Percentiles rank a stretch among this genome's conserved stretches.
Evolutionary conservation across 352 stramenopile genomes (phyloP).

Genomic region (Phytophthora sojae): DNA sequence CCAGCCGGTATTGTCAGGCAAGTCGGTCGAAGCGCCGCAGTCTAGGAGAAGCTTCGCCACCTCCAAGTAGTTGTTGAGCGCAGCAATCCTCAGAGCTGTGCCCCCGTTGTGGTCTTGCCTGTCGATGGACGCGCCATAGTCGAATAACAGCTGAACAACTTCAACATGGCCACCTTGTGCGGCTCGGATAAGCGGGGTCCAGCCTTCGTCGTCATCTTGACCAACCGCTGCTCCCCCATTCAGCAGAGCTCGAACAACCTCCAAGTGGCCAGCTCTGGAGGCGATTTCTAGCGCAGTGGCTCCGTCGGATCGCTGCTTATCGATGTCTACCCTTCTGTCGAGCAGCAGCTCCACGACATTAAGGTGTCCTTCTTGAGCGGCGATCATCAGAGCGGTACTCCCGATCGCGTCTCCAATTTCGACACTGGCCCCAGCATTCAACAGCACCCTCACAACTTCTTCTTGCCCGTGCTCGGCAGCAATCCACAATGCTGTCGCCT

Average conservation of each 20-base stretch:
- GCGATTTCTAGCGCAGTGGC: conserved; percentile 22
- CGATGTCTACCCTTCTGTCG: conserved; percentile 13
- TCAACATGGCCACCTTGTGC: conserved; percentile 20
- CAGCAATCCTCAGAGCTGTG: conserved; percentile 31
- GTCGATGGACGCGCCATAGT: conserved; percentile 24
- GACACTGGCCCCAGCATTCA: conserved; percentile 23
- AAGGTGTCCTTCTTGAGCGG: conserved; percentile 20
- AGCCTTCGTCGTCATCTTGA: conserved; percentile 11
- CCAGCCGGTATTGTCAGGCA: conserved; percentile 26
- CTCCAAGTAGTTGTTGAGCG: conserved; percentile 24
- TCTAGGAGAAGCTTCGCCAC: conserved; percentile 23
- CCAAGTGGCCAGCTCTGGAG: conserved; percentile 12
- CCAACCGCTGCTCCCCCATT: conserved; percentile 20
- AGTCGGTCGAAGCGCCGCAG: conserved; percentile 13
- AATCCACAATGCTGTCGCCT: conserved; percentile 24
- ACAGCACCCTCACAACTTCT: conserved; percentile 11
- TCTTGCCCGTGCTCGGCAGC: conserved; percentile 25
- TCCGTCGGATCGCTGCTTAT: conserved; percentile 21
- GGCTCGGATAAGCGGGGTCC: conserved; percentile 26
- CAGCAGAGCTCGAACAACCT: conserved; percentile 20
- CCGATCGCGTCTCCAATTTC: conserved; percentile 17
- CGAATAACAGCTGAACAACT: conserved; percentile 22
- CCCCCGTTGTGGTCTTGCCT: conserved; percentile 29
- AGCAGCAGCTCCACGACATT: conserved; percentile 20
- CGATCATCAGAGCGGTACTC: conserved; percentile 19